phyloP scores from a whole-genome alignment of 2,329 filamentous ascomycete genomes.

The Apiospora koreana region DNA sequence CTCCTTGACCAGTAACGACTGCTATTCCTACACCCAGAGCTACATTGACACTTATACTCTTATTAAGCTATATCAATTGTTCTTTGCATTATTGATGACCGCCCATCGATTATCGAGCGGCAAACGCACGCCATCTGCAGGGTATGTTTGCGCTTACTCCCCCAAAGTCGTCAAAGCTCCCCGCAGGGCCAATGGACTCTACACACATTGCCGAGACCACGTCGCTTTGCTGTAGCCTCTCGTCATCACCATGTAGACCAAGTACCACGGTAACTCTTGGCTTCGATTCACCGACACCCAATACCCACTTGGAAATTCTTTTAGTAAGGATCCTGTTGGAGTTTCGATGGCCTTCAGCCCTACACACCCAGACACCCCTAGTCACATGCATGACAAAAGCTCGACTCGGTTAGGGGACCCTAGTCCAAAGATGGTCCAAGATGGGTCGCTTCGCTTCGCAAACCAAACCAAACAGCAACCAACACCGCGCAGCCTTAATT shows the following conservation, averaged over 20 bases:
- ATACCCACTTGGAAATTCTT: neutral
- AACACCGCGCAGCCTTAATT: neutral
- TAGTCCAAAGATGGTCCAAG: neutral
- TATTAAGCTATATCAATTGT: neutral
- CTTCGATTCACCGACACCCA: neutral
- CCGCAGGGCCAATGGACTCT: neutral
- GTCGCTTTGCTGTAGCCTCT: neutral
- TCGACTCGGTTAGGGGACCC: neutral
- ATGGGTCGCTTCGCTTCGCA: neutral
- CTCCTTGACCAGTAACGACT: no score
- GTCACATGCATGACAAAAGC: neutral
- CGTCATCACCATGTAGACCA: neutral
- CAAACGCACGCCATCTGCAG: constrained; percentile 4
- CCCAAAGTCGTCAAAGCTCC: neutral
- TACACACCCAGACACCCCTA: neutral
- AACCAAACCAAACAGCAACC: neutral
- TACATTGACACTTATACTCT: neutral
- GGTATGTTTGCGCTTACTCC: neutral
- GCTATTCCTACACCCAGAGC: neutral
- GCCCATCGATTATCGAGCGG: neutral
- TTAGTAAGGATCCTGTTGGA: neutral
- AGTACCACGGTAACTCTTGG: neutral
- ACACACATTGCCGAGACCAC: neutral
- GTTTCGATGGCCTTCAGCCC: neutral
- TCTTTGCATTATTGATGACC: neutral